Conservation (phyloP, 2,329 filamentous ascomycete species). For the Aspergillus novoparasiticus region DNA sequence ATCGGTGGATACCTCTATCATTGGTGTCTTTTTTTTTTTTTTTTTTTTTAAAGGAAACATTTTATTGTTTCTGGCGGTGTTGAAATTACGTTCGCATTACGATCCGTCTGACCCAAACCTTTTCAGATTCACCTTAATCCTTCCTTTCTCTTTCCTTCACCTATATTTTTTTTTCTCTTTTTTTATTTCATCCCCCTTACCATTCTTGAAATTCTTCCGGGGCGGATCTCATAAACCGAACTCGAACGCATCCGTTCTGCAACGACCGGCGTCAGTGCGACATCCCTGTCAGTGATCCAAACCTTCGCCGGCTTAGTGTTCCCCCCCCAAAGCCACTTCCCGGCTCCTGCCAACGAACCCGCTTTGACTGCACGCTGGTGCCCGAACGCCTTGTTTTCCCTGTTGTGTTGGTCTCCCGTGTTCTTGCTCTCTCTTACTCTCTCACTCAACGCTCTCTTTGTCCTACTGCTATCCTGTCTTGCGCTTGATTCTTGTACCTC, state of each 20-base stretch:
- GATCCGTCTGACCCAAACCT: background rate
- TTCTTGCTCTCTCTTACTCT: constrained; percentile 8
- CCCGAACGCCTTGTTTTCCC: constrained; percentile 40
- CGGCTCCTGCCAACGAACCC: constrained; percentile 32
- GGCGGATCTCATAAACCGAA: constrained; percentile 2
- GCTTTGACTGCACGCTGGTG: constrained; percentile 34
- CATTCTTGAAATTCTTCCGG: background rate
- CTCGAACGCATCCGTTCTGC: constrained; percentile 16
- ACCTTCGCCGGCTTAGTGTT: constrained; percentile 25
- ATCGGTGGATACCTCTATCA: background rate
- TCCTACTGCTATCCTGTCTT: background rate
- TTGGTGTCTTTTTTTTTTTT: background rate
- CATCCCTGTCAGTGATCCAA: constrained; percentile 38
- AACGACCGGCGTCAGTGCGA: constrained; percentile 30
- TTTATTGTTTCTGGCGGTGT: background rate
- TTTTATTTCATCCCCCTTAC: background rate
- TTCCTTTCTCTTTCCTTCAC: background rate
- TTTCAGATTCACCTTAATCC: constrained; percentile 1
- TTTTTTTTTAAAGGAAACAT: constrained; percentile 8
- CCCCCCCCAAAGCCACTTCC: constrained; percentile 30
- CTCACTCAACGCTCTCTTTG: background rate
- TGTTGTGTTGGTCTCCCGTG: constrained; percentile 28
- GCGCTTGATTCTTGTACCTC: background rate
- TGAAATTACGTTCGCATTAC: constrained; percentile 4
- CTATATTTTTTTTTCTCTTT: background rate